phyloP scores from a whole-genome alignment of 495 filamentous ascomycete species.

The Tuber aestivum region DNA sequence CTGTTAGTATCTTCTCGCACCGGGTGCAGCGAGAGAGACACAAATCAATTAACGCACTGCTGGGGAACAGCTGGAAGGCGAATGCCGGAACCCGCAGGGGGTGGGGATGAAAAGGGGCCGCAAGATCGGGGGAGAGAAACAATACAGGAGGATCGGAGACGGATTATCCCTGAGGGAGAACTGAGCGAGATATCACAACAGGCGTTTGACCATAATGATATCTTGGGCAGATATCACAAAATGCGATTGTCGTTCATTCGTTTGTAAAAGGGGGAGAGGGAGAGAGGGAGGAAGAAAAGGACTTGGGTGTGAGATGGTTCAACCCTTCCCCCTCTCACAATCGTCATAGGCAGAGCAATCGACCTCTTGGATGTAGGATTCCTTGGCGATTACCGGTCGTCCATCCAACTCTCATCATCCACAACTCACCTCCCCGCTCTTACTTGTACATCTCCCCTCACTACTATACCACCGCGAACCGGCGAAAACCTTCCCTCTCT shows the following conservation, averaged over 20 bases:
- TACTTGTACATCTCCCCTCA: background rate
- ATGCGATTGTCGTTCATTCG: background rate
- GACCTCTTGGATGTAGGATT: background rate
- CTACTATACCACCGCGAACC: background rate
- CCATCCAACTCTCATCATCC: background rate
- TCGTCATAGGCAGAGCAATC: background rate
- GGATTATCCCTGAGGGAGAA: background rate
- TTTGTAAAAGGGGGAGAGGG: background rate
- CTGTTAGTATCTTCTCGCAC: background rate
- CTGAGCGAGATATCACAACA: constrained; percentile 3
- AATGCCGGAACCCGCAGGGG: background rate
- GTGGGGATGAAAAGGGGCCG: background rate
- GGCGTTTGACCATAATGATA: background rate
- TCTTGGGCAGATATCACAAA: background rate
- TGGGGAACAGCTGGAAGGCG: background rate
- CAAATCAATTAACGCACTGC: background rate
- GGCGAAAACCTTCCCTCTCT: background rate
- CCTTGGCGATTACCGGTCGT: background rate
- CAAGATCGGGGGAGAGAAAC: background rate
- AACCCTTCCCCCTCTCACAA: background rate
- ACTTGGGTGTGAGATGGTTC: background rate
- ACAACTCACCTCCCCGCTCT: background rate
- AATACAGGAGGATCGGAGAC: background rate
- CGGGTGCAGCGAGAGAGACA: background rate
- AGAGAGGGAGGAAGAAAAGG: background rate